These are phyloP conservation scores for Colletotrichum sansevieriae DNA, from an alignment of 2,329 filamentous ascomycete species.

Conservation along the genomic window DNA sequence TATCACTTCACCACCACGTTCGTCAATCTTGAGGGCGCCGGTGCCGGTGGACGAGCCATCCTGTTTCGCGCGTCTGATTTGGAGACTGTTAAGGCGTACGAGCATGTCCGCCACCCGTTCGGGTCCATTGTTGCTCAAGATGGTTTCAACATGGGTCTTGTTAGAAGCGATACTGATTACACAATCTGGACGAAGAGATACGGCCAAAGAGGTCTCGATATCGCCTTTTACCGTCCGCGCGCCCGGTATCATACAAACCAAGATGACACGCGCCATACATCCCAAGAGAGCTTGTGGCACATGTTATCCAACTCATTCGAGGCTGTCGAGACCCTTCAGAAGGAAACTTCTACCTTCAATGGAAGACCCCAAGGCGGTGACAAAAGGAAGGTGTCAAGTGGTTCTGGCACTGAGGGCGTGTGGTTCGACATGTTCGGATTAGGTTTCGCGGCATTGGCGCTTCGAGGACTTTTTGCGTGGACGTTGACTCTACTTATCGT, in stretches of 20 bases:
- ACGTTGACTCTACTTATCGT: conserved; percentile 86
- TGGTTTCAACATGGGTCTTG: conserved; percentile 82
- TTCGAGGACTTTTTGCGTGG: conserved; percentile 89
- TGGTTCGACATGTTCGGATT: conserved; percentile 96
- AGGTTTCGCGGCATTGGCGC: conserved; percentile 80
- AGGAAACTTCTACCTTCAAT: conserved; percentile 77
- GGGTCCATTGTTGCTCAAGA: conserved; percentile 86
- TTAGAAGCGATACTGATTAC: conserved; percentile 92
- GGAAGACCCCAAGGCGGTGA: conserved; percentile 67
- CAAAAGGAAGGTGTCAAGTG: conserved; percentile 74
- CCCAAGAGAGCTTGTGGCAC: conserved; percentile 83
- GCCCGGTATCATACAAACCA: conserved; percentile 91
- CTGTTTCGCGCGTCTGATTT: conserved; percentile 91
- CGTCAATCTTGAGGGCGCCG: conserved; percentile 94
- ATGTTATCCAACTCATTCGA: conserved; percentile 90
- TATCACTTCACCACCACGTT: conserved; percentile 87
- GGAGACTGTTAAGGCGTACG: conserved; percentile 86
- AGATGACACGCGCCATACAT: conserved; percentile 86
- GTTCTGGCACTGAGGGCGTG: conserved; percentile 77
- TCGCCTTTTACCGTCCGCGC: conserved; percentile 90
- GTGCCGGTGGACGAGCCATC: conserved; percentile 88
- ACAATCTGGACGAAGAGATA: conserved; percentile 82
- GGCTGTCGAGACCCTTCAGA: conserved; percentile 79
- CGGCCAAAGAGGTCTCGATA: conserved; percentile 85
- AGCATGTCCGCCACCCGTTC: conserved; percentile 79